Percentiles rank a stretch among this genome's conserved stretches.
phyloP scores from a whole-genome alignment of 2,329 filamentous ascomycete genomes.

The Phoma sp. region DNA sequence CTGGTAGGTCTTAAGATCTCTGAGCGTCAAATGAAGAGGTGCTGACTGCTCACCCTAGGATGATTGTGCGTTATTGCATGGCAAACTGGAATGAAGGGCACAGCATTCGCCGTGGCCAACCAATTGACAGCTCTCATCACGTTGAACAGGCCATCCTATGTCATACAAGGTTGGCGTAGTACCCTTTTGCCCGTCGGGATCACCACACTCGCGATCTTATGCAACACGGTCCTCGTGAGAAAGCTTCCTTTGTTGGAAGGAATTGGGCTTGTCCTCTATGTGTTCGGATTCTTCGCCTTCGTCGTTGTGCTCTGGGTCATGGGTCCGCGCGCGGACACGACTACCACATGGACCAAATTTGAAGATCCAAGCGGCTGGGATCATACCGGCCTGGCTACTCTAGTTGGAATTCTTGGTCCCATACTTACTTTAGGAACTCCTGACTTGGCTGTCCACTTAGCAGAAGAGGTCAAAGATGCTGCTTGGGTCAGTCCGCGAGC shows the following conservation, averaged over 20 bases:
- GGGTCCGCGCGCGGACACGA: slow-evolving; percentile 28
- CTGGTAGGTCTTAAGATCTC: no score
- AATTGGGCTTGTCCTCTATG: slow-evolving; percentile 51
- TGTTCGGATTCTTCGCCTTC: slow-evolving; percentile 59
- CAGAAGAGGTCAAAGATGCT: not conserved
- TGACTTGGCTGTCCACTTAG: not conserved
- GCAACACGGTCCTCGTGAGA: slow-evolving; percentile 46
- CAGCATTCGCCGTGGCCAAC: slow-evolving; percentile 37
- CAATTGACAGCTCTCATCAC: slow-evolving; percentile 43
- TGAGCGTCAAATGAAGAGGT: no score
- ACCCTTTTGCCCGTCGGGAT: slow-evolving; percentile 57
- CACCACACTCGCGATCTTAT: slow-evolving; percentile 44
- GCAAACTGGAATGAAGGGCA: slow-evolving; percentile 46
- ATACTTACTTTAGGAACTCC: not conserved
- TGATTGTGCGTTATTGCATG: slow-evolving; percentile 52
- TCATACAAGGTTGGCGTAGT: slow-evolving; percentile 54
- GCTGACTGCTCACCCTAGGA: no score
- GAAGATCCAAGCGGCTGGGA: slow-evolving; percentile 38
- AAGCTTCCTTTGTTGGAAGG: not conserved
- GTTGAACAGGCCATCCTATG: slow-evolving; percentile 49
- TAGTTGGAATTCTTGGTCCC: not conserved
- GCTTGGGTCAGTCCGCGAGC: no score
- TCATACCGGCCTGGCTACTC: slow-evolving; percentile 25
- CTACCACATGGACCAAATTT: slow-evolving; percentile 32
- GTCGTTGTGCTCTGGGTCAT: slow-evolving; percentile 46